Base-by-base conservation (phyloP, 257 asterid species). In the Lycium ferocissimum region DNA sequence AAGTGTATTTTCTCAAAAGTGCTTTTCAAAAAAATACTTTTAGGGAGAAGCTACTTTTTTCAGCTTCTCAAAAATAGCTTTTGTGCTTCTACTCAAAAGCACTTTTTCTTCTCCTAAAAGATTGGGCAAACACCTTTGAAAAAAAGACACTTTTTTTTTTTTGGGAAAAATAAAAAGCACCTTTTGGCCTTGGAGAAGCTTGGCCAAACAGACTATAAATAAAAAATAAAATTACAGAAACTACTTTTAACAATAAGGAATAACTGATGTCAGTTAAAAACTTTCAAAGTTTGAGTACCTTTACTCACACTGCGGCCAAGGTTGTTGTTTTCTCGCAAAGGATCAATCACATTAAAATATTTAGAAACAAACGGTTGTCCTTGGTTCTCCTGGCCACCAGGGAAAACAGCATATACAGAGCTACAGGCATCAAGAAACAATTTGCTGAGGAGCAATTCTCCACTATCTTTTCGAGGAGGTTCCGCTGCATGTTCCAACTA, bases 291-390 rank as follows among this genome's bases (percentile, higher is more conserved):
- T 76, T 45, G 51, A 79, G 85, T 92, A 97, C 99, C 99, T 95
- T 97, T 97, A 91, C 97, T 97, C 84, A 97, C 98, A 91, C 99
- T 97, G 71, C 99, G 98, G 40, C 99, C 99, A 89, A 97, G 99
- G 88, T 97, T 97, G 92, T 97, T 97, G 95, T 90, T 97, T 84
- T 92, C 98, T 58, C 99, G 98, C 63, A 97, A 91, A 54, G 99
- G 99, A 91, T 97, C 99, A 83, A 97, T 93, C 54, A 97, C 98
- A 86, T 97, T 97, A 85, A 97, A 95, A 92, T 97, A 94, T 88
- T 97, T 97, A 65, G 98, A 90, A 84, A 89, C 91, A 89, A 97
- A 97, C 49, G 95, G 92, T 47, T 93, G 98, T 63, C 98, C 98
- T 84, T 92, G 96, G 83, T 88, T 95, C 86, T 95, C 99, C 85